phyloP scores from a whole-genome alignment of 2,329 filamentous ascomycete species.

The Leptographium radiaticola region DNA sequence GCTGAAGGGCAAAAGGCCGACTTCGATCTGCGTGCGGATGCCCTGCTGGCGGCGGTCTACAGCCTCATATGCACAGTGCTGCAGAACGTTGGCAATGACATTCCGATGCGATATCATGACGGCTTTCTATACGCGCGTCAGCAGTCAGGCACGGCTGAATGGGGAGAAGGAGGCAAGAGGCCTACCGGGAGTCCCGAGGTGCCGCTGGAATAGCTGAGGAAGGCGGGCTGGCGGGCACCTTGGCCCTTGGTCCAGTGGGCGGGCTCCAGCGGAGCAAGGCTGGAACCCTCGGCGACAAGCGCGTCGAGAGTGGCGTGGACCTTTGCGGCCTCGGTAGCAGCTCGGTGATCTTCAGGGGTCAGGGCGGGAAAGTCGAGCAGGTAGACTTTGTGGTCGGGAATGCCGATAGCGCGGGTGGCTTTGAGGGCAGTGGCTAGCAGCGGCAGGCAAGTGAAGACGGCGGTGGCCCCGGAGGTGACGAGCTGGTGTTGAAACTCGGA shows the following conservation, averaged over 20 bases:
- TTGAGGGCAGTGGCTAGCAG: constrained; percentile 48
- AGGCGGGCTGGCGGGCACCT: constrained; percentile 47
- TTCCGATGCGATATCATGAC: constrained; percentile 68
- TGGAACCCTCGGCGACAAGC: constrained; percentile 31
- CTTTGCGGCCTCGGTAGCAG: constrained; percentile 2
- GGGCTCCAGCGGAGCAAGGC: constrained; percentile 28
- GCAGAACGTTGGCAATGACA: constrained; percentile 59
- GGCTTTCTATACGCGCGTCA: constrained; percentile 43
- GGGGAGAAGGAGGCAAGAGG: background rate
- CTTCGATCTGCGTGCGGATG: constrained; percentile 22
- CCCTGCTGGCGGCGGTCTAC: constrained; percentile 16
- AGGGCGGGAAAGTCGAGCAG: constrained; percentile 46
- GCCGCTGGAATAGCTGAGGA: constrained; percentile 59
- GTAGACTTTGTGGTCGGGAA: constrained; percentile 50
- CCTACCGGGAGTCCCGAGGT: constrained; percentile 53
- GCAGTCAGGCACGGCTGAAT: no score
- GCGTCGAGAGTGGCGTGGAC: constrained; percentile 44
- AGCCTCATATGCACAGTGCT: constrained; percentile 35
- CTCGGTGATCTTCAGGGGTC: constrained; percentile 18
- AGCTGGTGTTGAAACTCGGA: constrained; percentile 56
- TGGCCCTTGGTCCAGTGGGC: constrained; percentile 41
- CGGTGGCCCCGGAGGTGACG: constrained; percentile 48
- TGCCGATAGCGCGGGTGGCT: constrained; percentile 45
- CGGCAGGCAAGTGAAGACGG: constrained; percentile 55
- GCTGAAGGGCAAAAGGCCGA: constrained; percentile 60